Percentiles rank a stretch among this genome's conserved stretches.
phyloP scores from a whole-genome alignment of 495 filamentous ascomycete genomes.

The Entonaema liquescens region DNA sequence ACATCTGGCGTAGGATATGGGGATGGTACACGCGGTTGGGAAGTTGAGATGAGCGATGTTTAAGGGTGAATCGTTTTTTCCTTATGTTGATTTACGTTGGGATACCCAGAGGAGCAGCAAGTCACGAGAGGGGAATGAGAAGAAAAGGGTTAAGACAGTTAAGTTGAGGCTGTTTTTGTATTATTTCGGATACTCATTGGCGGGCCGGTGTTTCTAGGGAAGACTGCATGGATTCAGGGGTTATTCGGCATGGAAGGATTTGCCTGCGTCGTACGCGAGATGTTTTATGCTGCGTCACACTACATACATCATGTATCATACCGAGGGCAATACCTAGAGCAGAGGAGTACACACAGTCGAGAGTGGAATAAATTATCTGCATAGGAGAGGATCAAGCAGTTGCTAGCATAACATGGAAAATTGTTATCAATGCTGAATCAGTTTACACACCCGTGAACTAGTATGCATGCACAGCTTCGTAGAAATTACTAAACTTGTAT shows the following conservation, averaged over 20 bases:
- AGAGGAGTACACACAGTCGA: not conserved
- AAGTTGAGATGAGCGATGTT: conserved; percentile 45
- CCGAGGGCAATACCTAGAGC: not conserved
- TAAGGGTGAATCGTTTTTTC: conserved; percentile 9
- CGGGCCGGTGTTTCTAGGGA: not conserved
- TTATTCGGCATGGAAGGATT: conserved; percentile 7
- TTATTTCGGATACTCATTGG: not conserved
- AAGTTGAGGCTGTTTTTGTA: conserved; percentile 1
- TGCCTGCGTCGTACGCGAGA: not conserved
- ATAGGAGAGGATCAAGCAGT: not conserved
- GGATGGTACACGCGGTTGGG: conserved; percentile 22
- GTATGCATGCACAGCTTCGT: not conserved
- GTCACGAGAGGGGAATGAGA: not conserved
- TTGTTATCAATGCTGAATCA: not conserved
- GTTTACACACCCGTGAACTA: not conserved
- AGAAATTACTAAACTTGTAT: not conserved
- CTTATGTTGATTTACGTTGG: not conserved
- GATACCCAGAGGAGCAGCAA: conserved; percentile 20
- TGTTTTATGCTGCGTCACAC: conserved; percentile 1
- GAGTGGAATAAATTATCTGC: not conserved
- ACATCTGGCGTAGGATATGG: not conserved
- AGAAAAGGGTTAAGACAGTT: not conserved
- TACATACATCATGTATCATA: conserved; percentile 2
- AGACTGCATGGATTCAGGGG: conserved; percentile 2
- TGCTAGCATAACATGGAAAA: not conserved